These are phyloP conservation scores for Letharia lupina DNA, from an alignment of 495 filamentous ascomycete genomes.

Conservation along the genomic window DNA sequence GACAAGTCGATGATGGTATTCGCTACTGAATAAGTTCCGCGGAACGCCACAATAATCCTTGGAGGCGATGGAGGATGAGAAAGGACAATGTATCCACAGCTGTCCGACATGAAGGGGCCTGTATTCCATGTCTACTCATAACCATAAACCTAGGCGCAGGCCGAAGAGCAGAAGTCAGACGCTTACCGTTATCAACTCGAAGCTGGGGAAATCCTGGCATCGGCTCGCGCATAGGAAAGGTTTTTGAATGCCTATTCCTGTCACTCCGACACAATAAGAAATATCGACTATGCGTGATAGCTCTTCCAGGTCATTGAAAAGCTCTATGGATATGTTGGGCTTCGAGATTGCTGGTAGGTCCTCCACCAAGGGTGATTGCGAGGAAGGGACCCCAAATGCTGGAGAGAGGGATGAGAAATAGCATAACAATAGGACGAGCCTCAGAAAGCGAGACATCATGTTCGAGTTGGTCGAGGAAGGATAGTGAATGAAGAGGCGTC, in stretches of 20 bases:
- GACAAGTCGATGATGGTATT: conserved; percentile 86
- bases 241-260: conserved; percentile 57
- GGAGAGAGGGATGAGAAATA: background rate
- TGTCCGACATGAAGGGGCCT: conserved; percentile 76
- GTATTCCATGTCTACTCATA: conserved; percentile 66
- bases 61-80: conserved; percentile 54
- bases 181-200: conserved; percentile 57
- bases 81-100: conserved; percentile 86
- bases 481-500: background rate
- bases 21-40: conserved; percentile 86
- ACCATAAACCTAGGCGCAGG: background rate
- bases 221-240: conserved; percentile 81
- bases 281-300: conserved; percentile 86
- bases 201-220: conserved; percentile 68
- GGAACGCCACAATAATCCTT: conserved; percentile 82
- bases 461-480: background rate
- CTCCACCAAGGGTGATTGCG: conserved; percentile 6
- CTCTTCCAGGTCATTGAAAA: conserved; percentile 80
- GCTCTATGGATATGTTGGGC: conserved; percentile 46
- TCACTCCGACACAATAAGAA: conserved; percentile 82
- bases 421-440: background rate
- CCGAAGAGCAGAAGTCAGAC: background rate
- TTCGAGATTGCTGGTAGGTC: background rate
- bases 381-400: conserved; percentile 2
- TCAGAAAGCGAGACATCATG: background rate